phyloP scores from a whole-genome alignment of 257 asterid species.

The Coffea eugenioides region DNA sequence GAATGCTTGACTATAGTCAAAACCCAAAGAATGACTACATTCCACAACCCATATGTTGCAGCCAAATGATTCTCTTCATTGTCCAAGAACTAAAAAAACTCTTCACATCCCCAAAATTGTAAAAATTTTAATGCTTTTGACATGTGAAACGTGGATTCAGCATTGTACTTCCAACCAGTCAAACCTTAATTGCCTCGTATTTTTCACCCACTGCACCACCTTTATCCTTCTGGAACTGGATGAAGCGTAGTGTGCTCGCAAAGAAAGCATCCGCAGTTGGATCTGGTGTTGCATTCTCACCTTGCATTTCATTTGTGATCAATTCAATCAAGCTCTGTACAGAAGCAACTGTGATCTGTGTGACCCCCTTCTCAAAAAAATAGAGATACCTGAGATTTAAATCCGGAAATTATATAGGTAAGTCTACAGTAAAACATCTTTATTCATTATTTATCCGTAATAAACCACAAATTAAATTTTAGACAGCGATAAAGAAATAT shows the following conservation, averaged over 20 bases:
- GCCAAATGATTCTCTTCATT: slow-evolving; percentile 12
- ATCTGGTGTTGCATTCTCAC: slow-evolving; percentile 60
- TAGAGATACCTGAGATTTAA: slow-evolving; percentile 75
- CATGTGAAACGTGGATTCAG: not conserved
- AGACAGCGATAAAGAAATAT: slow-evolving; percentile 9
- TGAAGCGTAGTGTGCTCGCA: slow-evolving; percentile 78
- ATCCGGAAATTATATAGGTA: not conserved
- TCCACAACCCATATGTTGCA: not conserved
- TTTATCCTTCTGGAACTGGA: slow-evolving; percentile 95
- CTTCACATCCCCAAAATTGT: not conserved
- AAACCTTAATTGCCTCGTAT: slow-evolving; percentile 63
- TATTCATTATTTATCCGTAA: not conserved
- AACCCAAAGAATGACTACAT: not conserved
- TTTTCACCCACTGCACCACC: slow-evolving; percentile 93
- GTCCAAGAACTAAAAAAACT: not conserved
- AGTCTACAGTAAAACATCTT: not conserved
- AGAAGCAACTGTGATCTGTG: slow-evolving; percentile 73
- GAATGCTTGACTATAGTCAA: not conserved
- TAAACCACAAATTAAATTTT: not conserved
- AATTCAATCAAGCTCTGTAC: slow-evolving; percentile 81
- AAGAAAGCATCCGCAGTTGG: slow-evolving; percentile 79
- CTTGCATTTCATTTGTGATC: slow-evolving; percentile 72
- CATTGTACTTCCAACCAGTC: slow-evolving; percentile 6
- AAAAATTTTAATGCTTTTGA: not conserved
- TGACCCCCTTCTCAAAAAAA: slow-evolving; percentile 90